A percentile compares a stretch with the other conserved stretches of the same genome.
phyloP scores from a whole-genome alignment of 345 rosid genomes.

The Psidium guajava region DNA sequence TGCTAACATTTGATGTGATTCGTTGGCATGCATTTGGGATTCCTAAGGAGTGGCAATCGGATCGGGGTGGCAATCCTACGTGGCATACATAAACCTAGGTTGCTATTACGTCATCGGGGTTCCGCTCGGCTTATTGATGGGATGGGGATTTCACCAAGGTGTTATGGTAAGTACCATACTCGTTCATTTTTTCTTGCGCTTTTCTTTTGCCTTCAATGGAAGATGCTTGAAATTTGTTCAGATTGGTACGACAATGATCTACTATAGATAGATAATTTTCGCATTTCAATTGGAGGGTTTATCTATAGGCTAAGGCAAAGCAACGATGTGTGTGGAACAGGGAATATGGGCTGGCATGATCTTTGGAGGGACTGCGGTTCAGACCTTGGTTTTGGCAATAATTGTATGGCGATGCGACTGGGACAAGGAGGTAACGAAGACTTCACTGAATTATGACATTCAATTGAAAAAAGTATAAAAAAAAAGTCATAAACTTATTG shows the following conservation, averaged over 20 bases:
- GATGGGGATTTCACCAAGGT: slow-evolving; percentile 66
- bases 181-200: background rate
- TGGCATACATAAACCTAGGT: slow-evolving; percentile 84
- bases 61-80: slow-evolving; percentile 92
- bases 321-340: background rate
- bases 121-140: slow-evolving; percentile 79
- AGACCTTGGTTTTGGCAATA: slow-evolving; percentile 3
- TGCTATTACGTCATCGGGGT: slow-evolving; percentile 69
- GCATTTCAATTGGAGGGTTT: background rate
- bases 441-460: background rate
- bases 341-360: slow-evolving; percentile 18
- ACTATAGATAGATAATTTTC: background rate
- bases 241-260: background rate
- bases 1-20: background rate
- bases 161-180: slow-evolving; percentile 42
- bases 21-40: background rate
- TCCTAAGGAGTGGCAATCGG: slow-evolving; percentile 81
- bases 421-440: slow-evolving; percentile 7
- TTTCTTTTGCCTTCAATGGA: background rate
- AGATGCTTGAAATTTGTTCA: background rate
- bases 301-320: background rate
- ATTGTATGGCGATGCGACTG: slow-evolving; percentile 10
- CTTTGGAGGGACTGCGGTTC: slow-evolving; percentile 12
- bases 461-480: no score
- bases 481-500: no score